These are phyloP conservation scores for Collybiopsis luxurians DNA, from an alignment of 768 basidiomycete genomes.

Conservation along the genomic window DNA sequence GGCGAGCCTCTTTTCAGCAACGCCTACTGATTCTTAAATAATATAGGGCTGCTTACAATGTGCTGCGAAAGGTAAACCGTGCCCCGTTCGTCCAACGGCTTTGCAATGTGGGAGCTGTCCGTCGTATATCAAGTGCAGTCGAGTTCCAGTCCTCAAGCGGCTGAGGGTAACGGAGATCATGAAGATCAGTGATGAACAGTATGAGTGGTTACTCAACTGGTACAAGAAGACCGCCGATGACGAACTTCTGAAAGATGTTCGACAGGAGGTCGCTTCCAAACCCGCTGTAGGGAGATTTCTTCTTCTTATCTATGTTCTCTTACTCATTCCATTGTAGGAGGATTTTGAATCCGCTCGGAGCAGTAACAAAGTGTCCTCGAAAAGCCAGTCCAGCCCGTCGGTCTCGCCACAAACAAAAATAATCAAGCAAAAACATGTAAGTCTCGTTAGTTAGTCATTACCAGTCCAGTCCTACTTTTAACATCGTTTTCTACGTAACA, in stretches of 20 bases:
- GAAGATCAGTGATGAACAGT: not conserved
- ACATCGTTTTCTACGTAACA: not conserved
- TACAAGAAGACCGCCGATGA: not conserved
- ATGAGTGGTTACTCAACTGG: not conserved
- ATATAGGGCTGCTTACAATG: not conserved
- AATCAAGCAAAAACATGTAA: no score
- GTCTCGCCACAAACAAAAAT: no score
- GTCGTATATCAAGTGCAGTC: not conserved
- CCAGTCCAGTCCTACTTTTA: no score
- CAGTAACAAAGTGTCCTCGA: not conserved
- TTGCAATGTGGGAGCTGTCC: conserved; percentile 1
- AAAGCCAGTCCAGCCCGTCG: no score
- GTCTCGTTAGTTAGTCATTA: no score
- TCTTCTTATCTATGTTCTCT: not conserved
- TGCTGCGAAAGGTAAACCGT: not conserved
- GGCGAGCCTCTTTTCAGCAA: not conserved
- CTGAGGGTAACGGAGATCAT: not conserved
- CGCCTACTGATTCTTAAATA: not conserved
- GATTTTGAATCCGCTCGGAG: not conserved
- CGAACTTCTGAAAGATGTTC: not conserved
- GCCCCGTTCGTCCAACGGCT: not conserved
- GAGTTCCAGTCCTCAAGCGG: not conserved
- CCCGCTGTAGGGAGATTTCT: not conserved
- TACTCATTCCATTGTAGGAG: not conserved
- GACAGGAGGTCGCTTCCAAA: not conserved